A percentile compares a stretch with the other conserved stretches of the same genome.
Evolutionary conservation across 306 rosid species (phyloP).

Genomic region (Mucuna pruriens): DNA sequence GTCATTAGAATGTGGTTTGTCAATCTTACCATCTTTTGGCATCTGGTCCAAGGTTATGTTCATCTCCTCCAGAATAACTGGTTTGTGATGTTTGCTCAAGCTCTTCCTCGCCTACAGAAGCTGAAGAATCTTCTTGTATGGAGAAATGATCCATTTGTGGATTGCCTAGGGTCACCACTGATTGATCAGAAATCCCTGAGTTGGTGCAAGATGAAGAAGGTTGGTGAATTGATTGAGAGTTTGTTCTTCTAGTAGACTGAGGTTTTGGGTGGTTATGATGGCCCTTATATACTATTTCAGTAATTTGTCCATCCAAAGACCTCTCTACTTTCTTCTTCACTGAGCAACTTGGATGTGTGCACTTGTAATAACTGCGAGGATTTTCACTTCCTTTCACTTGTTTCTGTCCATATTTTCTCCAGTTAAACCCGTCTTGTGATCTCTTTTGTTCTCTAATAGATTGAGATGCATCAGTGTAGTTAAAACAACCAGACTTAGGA

Average conservation of each 20-base stretch:
- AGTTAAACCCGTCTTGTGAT: conserved; percentile 85
- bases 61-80: conserved; percentile 59
- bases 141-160: conserved; percentile 45
- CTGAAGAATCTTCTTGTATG: conserved; percentile 75
- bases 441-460: conserved; percentile 60
- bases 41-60: conserved; percentile 64
- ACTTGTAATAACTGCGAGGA: conserved; percentile 91
- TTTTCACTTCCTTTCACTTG: conserved; percentile 96
- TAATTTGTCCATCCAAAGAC: conserved; percentile 82
- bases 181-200: conserved; percentile 63
- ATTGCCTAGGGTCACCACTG: conserved; percentile 53
- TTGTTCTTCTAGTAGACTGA: conserved; percentile 62
- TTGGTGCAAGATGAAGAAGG: conserved; percentile 54
- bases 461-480: conserved; percentile 39
- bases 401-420: conserved; percentile 98
- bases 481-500: conserved; percentile 43
- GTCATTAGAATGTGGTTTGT: neutral
- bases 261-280: conserved; percentile 91
- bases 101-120: conserved; percentile 75
- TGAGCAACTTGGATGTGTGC: conserved; percentile 70
- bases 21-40: conserved; percentile 83
- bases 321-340: conserved; percentile 93
- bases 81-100: conserved; percentile 73
- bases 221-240: conserved; percentile 56
- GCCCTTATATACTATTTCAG: conserved; percentile 94